phyloP scores from a whole-genome alignment of 345 rosid species.

The Ceriops tagal region DNA sequence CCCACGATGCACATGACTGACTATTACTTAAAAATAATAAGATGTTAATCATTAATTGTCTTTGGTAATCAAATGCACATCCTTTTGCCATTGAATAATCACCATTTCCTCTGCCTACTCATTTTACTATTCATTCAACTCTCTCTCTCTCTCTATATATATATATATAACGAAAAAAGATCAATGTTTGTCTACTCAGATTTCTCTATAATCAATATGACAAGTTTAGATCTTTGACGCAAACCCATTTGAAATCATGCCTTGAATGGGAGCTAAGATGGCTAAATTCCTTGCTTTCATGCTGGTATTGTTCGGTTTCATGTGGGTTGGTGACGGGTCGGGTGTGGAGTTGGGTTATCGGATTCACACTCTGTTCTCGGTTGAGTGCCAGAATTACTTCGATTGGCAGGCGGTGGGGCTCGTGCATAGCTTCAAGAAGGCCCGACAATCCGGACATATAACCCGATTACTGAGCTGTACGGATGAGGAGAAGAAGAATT shows the following conservation, averaged over 20 bases:
- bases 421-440: constrained; percentile 82
- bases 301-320: constrained; percentile 10
- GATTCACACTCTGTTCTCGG: constrained; percentile 95
- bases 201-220: constrained; percentile 20
- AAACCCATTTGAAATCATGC: constrained; percentile 33
- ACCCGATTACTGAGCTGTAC: constrained; percentile 94
- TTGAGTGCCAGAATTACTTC: constrained; percentile 91
- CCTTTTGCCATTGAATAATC: background rate
- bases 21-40: background rate
- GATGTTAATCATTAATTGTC: background rate
- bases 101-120: constrained; percentile 6
- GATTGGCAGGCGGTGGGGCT: constrained; percentile 99
- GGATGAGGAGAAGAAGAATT: constrained; percentile 69
- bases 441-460: constrained; percentile 86
- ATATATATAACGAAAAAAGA: background rate
- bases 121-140: background rate
- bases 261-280: constrained; percentile 37
- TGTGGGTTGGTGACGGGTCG: constrained; percentile 27
- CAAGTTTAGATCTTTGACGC: constrained; percentile 31
- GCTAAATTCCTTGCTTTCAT: constrained; percentile 27
- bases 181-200: constrained; percentile 39
- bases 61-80: background rate
- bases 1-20: background rate
- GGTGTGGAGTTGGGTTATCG: constrained; percentile 41
- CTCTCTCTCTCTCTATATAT: background rate